These are phyloP conservation scores for Tetrapyrgos nigripes DNA, from an alignment of 1,284 basidiomycete species.

Conservation along the genomic window DNA sequence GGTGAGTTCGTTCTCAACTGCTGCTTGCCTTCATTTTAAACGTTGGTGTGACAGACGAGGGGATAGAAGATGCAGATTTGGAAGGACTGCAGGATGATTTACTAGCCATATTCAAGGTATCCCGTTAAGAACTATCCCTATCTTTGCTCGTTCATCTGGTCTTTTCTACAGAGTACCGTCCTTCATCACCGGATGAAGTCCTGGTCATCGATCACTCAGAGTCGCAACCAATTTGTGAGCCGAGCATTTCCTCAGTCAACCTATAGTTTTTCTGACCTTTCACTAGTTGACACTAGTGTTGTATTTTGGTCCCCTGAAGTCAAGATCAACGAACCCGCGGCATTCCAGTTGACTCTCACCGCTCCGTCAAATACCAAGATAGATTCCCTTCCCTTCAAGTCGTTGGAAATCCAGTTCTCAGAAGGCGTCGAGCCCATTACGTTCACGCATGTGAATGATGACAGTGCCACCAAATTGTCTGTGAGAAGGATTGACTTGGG, in stretches of 20 bases:
- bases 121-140: too few relatives aligned
- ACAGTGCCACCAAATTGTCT: slow-evolving; percentile 15
- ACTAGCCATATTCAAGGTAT: slow-evolving; percentile 72
- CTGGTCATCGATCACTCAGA: slow-evolving; percentile 70
- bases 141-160: slow-evolving; percentile 5
- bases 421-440: slow-evolving; percentile 50
- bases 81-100: slow-evolving; percentile 68
- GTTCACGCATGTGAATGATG: slow-evolving; percentile 48
- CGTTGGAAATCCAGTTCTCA: slow-evolving; percentile 63
- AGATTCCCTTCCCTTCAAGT: slow-evolving; percentile 61
- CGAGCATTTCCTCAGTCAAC: slow-evolving; percentile 30
- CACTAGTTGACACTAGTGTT: slow-evolving; percentile 68
- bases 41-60: slow-evolving; percentile 30
- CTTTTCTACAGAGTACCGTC: slow-evolving; percentile 62
- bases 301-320: slow-evolving; percentile 76
- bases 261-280: slow-evolving; percentile 4
- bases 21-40: slow-evolving; percentile 9
- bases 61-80: slow-evolving; percentile 49
- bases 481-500: slow-evolving; percentile 53
- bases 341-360: slow-evolving; percentile 76
- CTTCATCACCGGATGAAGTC: slow-evolving; percentile 57
- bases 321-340: slow-evolving; percentile 62
- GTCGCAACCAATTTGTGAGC: slow-evolving; percentile 63
- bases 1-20: slow-evolving; percentile 47
- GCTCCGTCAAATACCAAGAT: slow-evolving; percentile 53